phyloP scores from a whole-genome alignment of 805 yeast genomes.

The Monosporozyma unispora region DNA sequence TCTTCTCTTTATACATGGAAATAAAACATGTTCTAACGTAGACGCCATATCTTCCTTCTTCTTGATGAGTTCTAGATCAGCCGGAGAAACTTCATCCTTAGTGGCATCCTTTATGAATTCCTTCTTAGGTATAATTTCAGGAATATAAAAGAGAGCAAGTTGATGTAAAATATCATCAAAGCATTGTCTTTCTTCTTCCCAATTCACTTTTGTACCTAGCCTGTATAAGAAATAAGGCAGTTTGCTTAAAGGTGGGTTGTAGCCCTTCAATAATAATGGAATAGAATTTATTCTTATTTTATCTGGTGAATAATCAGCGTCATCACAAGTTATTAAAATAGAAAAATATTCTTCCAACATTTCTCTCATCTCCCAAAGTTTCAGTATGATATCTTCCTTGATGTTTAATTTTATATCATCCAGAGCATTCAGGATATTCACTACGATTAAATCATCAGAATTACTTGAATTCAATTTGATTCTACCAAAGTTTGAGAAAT shows the following conservation, averaged over 20 bases:
- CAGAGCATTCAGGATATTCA: slow-evolving; percentile 13
- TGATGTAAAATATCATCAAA: slow-evolving; percentile 56
- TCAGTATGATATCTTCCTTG: slow-evolving; percentile 21
- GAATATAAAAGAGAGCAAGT: slow-evolving; percentile 64
- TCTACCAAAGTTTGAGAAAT: slow-evolving; percentile 74
- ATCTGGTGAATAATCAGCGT: slow-evolving; percentile 22
- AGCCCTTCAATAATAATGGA: slow-evolving; percentile 61
- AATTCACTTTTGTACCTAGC: slow-evolving; percentile 50
- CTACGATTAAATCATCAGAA: slow-evolving; percentile 10
- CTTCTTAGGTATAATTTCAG: slow-evolving; percentile 35
- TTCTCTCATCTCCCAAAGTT: slow-evolving; percentile 45
- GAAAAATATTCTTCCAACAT: slow-evolving; percentile 80
- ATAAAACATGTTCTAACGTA: slow-evolving; percentile 46
- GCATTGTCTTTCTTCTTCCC: slow-evolving; percentile 62
- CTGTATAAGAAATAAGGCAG: slow-evolving; percentile 59
- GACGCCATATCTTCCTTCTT: slow-evolving; percentile 29
- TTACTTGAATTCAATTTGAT: slow-evolving; percentile 30
- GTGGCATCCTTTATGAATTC: not conserved
- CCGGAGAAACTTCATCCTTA: slow-evolving; percentile 11
- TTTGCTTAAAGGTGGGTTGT: slow-evolving; percentile 54
- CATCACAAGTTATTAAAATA: slow-evolving; percentile 32
- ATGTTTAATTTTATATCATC: slow-evolving; percentile 13
- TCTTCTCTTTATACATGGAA: slow-evolving; percentile 55
- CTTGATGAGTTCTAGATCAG: slow-evolving; percentile 20
- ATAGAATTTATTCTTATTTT: slow-evolving; percentile 38